These are phyloP conservation scores for Citropsis articulata DNA, from an alignment of 345 rosid species.

Conservation along the genomic window DNA sequence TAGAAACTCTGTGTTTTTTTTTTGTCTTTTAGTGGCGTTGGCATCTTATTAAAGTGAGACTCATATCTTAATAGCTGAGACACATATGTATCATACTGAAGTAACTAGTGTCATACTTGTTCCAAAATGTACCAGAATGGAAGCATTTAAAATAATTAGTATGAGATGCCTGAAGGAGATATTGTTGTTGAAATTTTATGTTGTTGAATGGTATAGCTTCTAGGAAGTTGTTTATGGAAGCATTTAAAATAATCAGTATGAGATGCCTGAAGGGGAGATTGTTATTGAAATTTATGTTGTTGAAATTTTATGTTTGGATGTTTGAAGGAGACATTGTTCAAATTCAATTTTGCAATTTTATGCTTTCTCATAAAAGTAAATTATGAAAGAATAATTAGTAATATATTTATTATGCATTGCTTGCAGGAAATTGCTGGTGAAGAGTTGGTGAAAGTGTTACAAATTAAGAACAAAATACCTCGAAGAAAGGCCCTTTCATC, in stretches of 20 bases:
- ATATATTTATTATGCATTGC: slow-evolving; percentile 14
- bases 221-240: neutral
- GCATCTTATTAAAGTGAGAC: too few species aligned
- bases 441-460: slow-evolving; percentile 66
- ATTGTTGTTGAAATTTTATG: neutral
- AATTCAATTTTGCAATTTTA: neutral
- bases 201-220: neutral
- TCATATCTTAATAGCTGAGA: neutral
- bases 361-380: neutral
- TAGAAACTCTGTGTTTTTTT: too few species aligned
- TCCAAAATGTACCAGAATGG: neutral
- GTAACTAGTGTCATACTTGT: neutral
- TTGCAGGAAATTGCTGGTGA: slow-evolving; percentile 85
- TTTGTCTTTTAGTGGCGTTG: too few species aligned
- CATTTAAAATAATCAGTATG: neutral
- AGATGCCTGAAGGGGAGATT: neutral
- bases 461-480: slow-evolving; percentile 75
- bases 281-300: neutral
- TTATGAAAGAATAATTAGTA: neutral
- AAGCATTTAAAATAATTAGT: neutral
- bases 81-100: neutral
- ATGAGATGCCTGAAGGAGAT: neutral
- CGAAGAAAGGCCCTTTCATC: slow-evolving; percentile 85
- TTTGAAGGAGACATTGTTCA: neutral
- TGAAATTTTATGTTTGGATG: neutral